A percentile compares a stretch with the other conserved stretches of the same genome.
Conservation (phyloP, 768 basidiomycete genomes). For the Lactifluus volemus region DNA sequence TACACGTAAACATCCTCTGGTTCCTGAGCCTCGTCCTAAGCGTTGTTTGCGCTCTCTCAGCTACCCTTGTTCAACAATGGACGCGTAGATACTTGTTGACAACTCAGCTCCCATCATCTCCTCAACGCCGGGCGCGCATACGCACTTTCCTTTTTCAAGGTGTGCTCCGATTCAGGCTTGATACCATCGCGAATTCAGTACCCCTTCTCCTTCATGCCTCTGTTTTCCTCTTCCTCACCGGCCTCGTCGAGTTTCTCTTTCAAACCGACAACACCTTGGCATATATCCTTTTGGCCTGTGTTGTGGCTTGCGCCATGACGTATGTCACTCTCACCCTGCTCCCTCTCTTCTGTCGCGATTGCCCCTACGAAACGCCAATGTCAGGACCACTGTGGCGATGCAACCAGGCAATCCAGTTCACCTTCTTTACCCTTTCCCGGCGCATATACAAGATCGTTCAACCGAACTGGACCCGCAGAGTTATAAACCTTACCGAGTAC, state of each 20-base stretch:
- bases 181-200: too few relatives aligned
- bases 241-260: conserved; percentile 3
- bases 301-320: too few relatives aligned
- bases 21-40: neutral
- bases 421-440: neutral
- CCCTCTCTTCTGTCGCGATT: conserved; percentile 5
- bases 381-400: neutral
- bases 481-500: neutral
- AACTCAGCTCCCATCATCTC: neutral
- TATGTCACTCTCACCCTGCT: too few relatives aligned
- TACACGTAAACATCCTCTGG: neutral
- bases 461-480: neutral
- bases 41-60: neutral
- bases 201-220: conserved; percentile 6
- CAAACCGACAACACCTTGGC: too few relatives aligned
- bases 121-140: neutral
- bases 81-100: neutral
- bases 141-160: neutral
- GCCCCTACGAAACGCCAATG: conserved; percentile 9
- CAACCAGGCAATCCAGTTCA: neutral
- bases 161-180: too few relatives aligned
- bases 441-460: neutral
- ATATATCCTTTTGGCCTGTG: too few relatives aligned
- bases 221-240: conserved; percentile 2
- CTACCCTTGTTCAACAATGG: conserved; percentile 12